Evolutionary conservation across 116 monocot genomes (phyloP), one percentile per base, ranked within the genome.

Genomic region (Posidonia oceanica): DNA sequence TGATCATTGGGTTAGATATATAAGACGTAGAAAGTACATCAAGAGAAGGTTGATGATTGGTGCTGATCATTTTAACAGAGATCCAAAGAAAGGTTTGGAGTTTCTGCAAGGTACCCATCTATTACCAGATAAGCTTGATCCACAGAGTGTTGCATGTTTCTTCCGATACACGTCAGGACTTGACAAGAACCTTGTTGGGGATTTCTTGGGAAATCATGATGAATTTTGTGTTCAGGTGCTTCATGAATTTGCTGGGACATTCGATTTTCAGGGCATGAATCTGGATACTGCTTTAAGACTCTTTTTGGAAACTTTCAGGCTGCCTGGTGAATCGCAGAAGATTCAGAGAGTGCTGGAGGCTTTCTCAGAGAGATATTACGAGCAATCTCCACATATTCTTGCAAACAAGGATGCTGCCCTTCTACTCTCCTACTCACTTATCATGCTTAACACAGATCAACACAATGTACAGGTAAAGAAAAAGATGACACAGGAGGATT

Each of bases 401-500:
- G 88, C 75, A 6, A 85, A 94, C 79, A 90, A 90, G 78, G 94
- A 94, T 79, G 90, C 85, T 53, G 94, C 94, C n/a, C 74, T 90
- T 17, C 22, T 94, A 14, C 69, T 94, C 17, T 82, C 90, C 17
- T 94, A 94, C 68, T 90, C 90, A 7, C 79, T 94, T 8, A 94
- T 94, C 56, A 62, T 94, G 85, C 84, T 94, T 18, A 94, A 94
- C 75, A 94, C 94, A 5, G 94, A 94, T 75, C 87, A 90, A 55
- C 94, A 94, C 70, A 94, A 94, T 74, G 82, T 88, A 64, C 94
- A 94, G 83, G 87, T 94, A 40, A 94, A 90, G 78, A 88, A 86
- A 75, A 94, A 94, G 77, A 94, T 90, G 94, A 90, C 94, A 4
- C 90, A 94, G 68, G 90, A 94, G 56, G 94, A 85, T 59, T 94